These are phyloP conservation scores for Geotrichum australiense DNA, from an alignment of 1,139 yeast species.

Conservation along the genomic window DNA sequence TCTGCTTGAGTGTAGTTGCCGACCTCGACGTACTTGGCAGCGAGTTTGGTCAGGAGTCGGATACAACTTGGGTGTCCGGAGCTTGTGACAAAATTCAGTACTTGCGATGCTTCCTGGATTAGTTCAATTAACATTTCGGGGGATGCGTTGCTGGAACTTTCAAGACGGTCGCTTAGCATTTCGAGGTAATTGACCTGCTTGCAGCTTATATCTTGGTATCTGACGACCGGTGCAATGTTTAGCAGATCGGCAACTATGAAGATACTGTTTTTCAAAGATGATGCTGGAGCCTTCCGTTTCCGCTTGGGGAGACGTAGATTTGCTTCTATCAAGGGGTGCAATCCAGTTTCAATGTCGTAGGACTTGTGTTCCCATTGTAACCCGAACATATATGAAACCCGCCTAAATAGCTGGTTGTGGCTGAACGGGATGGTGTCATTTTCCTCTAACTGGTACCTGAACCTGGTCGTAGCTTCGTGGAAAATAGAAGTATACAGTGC, in stretches of 20 bases:
- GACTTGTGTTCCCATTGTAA: slow-evolving; percentile 64
- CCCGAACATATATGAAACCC: slow-evolving; percentile 74
- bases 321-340: slow-evolving; percentile 2
- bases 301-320: not conserved
- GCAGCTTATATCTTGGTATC: slow-evolving; percentile 45
- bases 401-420: slow-evolving; percentile 49
- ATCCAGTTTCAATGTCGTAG: slow-evolving; percentile 34
- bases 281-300: too few relatives aligned
- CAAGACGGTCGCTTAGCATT: slow-evolving; percentile 78
- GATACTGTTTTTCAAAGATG: slow-evolving; percentile 21
- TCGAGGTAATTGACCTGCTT: slow-evolving; percentile 57
- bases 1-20: too few relatives aligned
- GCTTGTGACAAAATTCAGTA: slow-evolving; percentile 60
- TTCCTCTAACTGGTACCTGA: slow-evolving; percentile 50
- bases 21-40: too few relatives aligned
- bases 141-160: slow-evolving; percentile 32
- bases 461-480: slow-evolving; percentile 31
- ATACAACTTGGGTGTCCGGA: too few relatives aligned
- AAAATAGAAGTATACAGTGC: not conserved
- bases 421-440: slow-evolving; percentile 38
- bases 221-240: slow-evolving; percentile 64
- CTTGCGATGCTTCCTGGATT: slow-evolving; percentile 59
- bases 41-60: too few relatives aligned
- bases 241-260: slow-evolving; percentile 49
- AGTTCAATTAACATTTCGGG: slow-evolving; percentile 36